Evolutionary conservation across 2,329 filamentous ascomycete species (phyloP).

Genomic region (Fonsecaea monophora): DNA sequence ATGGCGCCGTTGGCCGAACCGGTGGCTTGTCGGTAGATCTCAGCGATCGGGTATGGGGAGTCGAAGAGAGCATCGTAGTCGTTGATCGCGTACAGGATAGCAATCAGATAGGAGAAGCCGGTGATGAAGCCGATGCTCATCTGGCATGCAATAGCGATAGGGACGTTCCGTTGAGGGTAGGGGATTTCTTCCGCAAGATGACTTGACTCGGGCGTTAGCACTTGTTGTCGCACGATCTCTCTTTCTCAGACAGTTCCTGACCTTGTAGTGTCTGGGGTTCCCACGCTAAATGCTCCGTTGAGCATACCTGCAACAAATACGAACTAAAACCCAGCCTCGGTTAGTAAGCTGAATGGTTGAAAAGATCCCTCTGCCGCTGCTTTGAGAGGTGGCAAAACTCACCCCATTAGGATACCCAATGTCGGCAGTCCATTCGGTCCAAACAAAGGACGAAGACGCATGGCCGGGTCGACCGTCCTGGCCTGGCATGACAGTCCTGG

Average conservation of each 20-base stretch:
- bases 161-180: slow-evolving; percentile 65
- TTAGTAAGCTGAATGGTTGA: background rate
- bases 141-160: slow-evolving; percentile 60
- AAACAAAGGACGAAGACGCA: slow-evolving; percentile 63
- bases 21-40: slow-evolving; percentile 69
- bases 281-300: slow-evolving; percentile 73
- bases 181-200: slow-evolving; percentile 70
- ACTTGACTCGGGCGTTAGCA: slow-evolving; percentile 42
- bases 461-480: slow-evolving; percentile 32
- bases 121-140: slow-evolving; percentile 56
- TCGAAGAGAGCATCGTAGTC: slow-evolving; percentile 52
- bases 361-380: background rate
- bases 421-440: slow-evolving; percentile 61
- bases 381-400: background rate
- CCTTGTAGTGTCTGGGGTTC: slow-evolving; percentile 66
- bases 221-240: slow-evolving; percentile 48
- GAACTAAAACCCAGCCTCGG: background rate
- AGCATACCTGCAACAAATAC: slow-evolving; percentile 70
- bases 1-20: slow-evolving; percentile 59
- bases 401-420: slow-evolving; percentile 59
- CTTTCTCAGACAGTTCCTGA: background rate
- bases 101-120: slow-evolving; percentile 58
- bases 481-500: slow-evolving; percentile 32
- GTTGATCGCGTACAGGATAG: slow-evolving; percentile 61
- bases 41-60: slow-evolving; percentile 66